phyloP scores from a whole-genome alignment of 371 early-diverging fungal species.

The Mortierella sp. region DNA sequence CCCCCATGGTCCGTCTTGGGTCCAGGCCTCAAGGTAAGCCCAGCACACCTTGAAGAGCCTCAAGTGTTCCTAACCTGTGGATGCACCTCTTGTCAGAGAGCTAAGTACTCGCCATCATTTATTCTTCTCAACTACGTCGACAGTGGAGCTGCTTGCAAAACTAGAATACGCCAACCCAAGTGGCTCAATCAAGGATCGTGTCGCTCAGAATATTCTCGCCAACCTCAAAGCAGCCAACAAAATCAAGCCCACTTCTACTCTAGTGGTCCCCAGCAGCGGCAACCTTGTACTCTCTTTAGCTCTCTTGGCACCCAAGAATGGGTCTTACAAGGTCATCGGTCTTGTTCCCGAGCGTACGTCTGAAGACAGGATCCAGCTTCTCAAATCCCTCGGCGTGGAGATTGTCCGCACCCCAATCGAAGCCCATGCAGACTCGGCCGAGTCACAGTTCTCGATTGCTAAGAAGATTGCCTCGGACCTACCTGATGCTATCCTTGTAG shows the following conservation, averaged over 20 bases:
- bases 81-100: neutral
- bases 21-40: conserved; percentile 35
- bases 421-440: conserved; percentile 76
- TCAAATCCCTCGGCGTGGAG: conserved; percentile 82
- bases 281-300: conserved; percentile 68
- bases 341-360: conserved; percentile 81
- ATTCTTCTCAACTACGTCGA: neutral
- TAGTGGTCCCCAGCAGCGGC: conserved; percentile 80
- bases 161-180: conserved; percentile 79
- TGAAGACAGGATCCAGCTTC: conserved; percentile 73
- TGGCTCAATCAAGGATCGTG: conserved; percentile 81
- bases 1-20: conserved; percentile 51
- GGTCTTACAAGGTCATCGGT: conserved; percentile 64
- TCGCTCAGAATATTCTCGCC: conserved; percentile 67
- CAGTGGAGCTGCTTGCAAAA: conserved; percentile 73
- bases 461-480: conserved; percentile 66
- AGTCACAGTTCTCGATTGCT: conserved; percentile 77
- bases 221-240: conserved; percentile 40
- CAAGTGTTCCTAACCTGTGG: neutral
- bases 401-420: conserved; percentile 82
- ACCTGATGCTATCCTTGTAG: conserved; percentile 69
- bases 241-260: conserved; percentile 53
- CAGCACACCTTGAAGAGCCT: neutral
- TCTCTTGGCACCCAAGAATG: conserved; percentile 55
- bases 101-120: neutral